A percentile compares a stretch with the other conserved stretches of the same genome.
Evolutionary conservation across 805 yeast genomes (phyloP).

Genomic region (Cyberlindnera mycetangii): DNA sequence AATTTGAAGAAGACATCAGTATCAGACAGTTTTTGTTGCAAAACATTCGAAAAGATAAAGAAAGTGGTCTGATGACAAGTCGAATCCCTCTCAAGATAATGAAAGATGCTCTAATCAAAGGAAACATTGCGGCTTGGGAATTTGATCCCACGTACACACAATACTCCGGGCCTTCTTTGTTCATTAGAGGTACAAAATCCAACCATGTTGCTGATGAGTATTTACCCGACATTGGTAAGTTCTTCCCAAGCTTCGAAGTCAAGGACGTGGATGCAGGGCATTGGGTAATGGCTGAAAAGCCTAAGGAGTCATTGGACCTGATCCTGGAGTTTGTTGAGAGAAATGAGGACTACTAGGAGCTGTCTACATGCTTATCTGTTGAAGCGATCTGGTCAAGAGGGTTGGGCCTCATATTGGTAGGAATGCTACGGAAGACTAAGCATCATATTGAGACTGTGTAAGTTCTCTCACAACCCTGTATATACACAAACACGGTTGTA

Average conservation of each 20-base stretch:
- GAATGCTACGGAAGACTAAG: no score
- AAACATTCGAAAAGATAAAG: slow-evolving; percentile 50
- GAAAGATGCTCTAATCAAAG: slow-evolving; percentile 60
- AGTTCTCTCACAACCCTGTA: no score
- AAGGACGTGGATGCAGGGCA: slow-evolving; percentile 84
- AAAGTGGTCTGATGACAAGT: slow-evolving; percentile 31
- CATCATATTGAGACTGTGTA: no score
- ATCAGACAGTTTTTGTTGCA: slow-evolving; percentile 78
- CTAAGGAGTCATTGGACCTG: slow-evolving; percentile 63
- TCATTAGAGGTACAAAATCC: slow-evolving; percentile 76
- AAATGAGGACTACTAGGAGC: slow-evolving; percentile 29
- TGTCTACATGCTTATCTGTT: no score
- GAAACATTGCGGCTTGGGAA: slow-evolving; percentile 75
- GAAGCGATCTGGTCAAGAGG: no score
- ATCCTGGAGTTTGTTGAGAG: slow-evolving; percentile 62
- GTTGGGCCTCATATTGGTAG: no score
- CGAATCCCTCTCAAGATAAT: slow-evolving; percentile 69
- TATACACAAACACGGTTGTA: no score
- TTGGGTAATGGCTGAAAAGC: slow-evolving; percentile 89
- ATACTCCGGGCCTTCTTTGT: slow-evolving; percentile 71
- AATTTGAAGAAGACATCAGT: slow-evolving; percentile 56
- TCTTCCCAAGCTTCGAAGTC: slow-evolving; percentile 75
- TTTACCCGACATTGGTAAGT: slow-evolving; percentile 65
- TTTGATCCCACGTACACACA: slow-evolving; percentile 50
- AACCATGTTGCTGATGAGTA: slow-evolving; percentile 80